Conservation (phyloP, 352 stramenopile genomes). For the Thalassiosira mediterranea region DNA sequence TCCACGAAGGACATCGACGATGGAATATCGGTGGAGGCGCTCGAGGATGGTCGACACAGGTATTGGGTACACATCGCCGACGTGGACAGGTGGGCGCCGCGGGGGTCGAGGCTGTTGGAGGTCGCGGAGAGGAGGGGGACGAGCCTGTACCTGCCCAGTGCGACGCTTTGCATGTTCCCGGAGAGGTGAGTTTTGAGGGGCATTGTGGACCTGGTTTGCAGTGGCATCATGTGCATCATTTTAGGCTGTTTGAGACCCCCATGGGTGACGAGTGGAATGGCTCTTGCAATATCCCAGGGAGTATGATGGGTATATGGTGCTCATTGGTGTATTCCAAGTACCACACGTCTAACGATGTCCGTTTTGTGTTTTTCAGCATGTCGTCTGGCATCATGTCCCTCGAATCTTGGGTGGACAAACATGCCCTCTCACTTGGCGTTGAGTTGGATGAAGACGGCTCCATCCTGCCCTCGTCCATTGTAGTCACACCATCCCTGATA, state of each 20-base stretch:
- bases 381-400: slow-evolving; percentile 65
- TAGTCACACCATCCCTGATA: slow-evolving; percentile 64
- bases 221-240: background rate
- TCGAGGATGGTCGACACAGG: slow-evolving; percentile 46
- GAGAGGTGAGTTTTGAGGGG: slow-evolving; percentile 27
- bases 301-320: too few relatives aligned
- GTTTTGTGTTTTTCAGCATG: slow-evolving; percentile 23
- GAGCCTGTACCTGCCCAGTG: slow-evolving; percentile 68
- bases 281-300: too few relatives aligned
- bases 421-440: slow-evolving; percentile 68
- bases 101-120: slow-evolving; percentile 58
- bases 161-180: slow-evolving; percentile 74
- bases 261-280: too few relatives aligned
- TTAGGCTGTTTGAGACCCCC: background rate
- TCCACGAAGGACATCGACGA: slow-evolving; percentile 79
- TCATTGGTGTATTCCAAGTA: too few relatives aligned
- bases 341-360: background rate
- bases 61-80: slow-evolving; percentile 84
- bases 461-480: slow-evolving; percentile 57
- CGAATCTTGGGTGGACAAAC: slow-evolving; percentile 41
- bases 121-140: slow-evolving; percentile 62
- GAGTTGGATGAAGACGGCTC: slow-evolving; percentile 72
- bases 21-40: slow-evolving; percentile 66
- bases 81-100: slow-evolving; percentile 65
- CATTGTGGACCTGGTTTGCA: background rate